Evolutionary conservation across 441 rosid species (phyloP).

Genomic region (Bocquillonia castaneifolia): DNA sequence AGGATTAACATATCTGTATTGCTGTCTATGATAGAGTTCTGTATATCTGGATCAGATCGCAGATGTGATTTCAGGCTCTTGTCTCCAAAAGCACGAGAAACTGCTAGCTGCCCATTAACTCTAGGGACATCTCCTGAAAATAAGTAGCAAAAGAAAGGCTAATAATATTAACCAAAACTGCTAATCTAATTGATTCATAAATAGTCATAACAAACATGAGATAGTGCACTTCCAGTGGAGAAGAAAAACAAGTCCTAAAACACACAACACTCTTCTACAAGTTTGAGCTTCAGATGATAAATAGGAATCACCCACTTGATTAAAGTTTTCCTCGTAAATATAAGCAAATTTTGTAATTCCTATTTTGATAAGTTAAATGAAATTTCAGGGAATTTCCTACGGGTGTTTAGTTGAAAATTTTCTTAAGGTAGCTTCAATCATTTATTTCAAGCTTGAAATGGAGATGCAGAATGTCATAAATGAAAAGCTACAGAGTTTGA

Average conservation of each 20-base stretch:
- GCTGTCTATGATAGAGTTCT: slow-evolving; percentile 34
- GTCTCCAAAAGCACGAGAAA: slow-evolving; percentile 94
- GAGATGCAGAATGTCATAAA: background rate
- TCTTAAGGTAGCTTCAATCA: background rate
- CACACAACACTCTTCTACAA: background rate
- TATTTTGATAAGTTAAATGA: background rate
- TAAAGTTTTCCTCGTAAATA: background rate
- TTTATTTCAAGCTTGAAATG: background rate
- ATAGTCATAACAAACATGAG: background rate
- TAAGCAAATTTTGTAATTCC: too few relatives aligned
- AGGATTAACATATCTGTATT: slow-evolving; percentile 57
- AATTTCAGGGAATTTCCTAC: background rate
- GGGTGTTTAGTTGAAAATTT: background rate
- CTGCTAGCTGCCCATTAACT: slow-evolving; percentile 92
- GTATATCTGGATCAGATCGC: slow-evolving; percentile 81
- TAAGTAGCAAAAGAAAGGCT: slow-evolving; percentile 14
- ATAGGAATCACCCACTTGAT: background rate
- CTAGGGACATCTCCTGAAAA: slow-evolving; percentile 84
- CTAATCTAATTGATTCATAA: background rate
- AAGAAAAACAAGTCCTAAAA: background rate
- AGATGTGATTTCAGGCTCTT: slow-evolving; percentile 86
- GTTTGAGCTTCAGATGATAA: background rate
- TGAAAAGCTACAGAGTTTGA: background rate
- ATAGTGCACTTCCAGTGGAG: background rate
- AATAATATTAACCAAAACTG: background rate